Evolutionary conservation across 306 rosid species (phyloP).

Genomic region (Hippophae rhamnoides): DNA sequence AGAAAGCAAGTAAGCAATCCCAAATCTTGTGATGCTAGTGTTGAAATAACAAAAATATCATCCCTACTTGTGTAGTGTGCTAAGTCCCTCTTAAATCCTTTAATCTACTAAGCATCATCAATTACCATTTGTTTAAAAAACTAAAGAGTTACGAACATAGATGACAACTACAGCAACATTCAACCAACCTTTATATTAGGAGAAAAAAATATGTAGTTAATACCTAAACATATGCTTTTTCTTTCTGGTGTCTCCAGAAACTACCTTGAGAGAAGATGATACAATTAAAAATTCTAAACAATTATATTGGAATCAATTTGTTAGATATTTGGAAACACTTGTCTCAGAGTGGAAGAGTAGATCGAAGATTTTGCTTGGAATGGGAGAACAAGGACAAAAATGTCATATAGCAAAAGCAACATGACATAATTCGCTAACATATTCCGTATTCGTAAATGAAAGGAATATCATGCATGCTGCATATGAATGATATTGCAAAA

Average conservation of each 20-base stretch:
- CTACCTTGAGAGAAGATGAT: constrained; percentile 6
- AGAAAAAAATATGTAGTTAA: background rate
- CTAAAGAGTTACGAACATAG: too few relatives aligned
- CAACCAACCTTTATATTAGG: too few relatives aligned
- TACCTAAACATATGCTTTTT: constrained; percentile 10
- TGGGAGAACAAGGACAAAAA: constrained; percentile 16
- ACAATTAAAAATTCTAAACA: constrained; percentile 30
- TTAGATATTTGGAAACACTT: constrained; percentile 56
- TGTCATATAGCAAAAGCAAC: constrained; percentile 12
- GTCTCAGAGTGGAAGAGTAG: constrained; percentile 35
- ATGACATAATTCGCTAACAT: constrained; percentile 6
- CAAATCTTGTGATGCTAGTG: too few relatives aligned
- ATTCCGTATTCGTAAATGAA: background rate
- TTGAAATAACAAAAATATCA: too few relatives aligned
- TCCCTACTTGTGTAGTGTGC: too few relatives aligned
- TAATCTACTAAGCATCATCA: too few relatives aligned
- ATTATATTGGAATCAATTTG: constrained; percentile 68
- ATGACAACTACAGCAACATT: too few relatives aligned
- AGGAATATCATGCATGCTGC: too few relatives aligned
- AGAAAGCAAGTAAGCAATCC: too few relatives aligned
- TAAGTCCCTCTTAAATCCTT: too few relatives aligned
- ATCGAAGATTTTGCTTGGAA: constrained; percentile 65
- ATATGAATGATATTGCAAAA: too few relatives aligned
- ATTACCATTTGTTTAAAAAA: too few relatives aligned
- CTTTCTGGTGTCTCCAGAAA: constrained; percentile 6